phyloP scores from a whole-genome alignment of 164 flowering plant genomes.

The Warburgia ugandensis region DNA sequence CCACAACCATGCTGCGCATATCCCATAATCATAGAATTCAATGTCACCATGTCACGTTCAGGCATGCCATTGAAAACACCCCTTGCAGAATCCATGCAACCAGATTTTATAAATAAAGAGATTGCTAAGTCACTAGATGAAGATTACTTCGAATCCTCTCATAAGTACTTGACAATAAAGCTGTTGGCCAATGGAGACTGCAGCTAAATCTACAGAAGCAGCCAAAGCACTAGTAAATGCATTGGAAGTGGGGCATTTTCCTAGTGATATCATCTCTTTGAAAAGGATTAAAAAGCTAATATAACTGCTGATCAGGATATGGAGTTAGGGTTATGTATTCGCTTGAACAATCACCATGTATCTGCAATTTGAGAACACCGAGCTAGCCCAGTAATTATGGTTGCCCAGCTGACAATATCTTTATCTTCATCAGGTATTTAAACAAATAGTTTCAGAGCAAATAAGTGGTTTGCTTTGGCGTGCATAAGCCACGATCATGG shows the following conservation, averaged over 20 bases:
- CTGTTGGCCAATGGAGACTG: conserved; percentile 19
- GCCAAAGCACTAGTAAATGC: conserved; percentile 24
- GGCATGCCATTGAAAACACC: conserved; percentile 50
- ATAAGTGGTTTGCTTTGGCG: conserved; percentile 12
- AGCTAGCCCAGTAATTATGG: conserved; percentile 20
- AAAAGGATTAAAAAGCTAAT: conserved; percentile 24
- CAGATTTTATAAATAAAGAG: conserved; percentile 27
- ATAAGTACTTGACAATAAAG: conserved; percentile 24
- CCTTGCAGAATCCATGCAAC: conserved; percentile 25
- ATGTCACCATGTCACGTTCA: conserved; percentile 37
- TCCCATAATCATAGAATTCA: conserved; percentile 48
- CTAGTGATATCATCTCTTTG: conserved; percentile 20
- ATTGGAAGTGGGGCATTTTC: conserved; percentile 23
- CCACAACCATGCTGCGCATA: conserved; percentile 35
- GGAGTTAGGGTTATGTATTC: conserved; percentile 24
- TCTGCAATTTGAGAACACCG: conserved; percentile 11
- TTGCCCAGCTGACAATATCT: conserved; percentile 26
- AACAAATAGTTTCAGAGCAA: conserved; percentile 24
- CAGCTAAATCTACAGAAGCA: conserved; percentile 28
- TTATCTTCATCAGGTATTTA: conserved; percentile 15
- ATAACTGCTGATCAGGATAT: conserved; percentile 31
- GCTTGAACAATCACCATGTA: conserved; percentile 19
- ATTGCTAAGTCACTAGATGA: conserved; percentile 22
- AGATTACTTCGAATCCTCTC: conserved; percentile 19
- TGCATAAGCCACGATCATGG: conserved; percentile 28